Evolutionary conservation across 176 grass and related monocot species (phyloP).

Genomic region (Tillandsia fasciculata): DNA sequence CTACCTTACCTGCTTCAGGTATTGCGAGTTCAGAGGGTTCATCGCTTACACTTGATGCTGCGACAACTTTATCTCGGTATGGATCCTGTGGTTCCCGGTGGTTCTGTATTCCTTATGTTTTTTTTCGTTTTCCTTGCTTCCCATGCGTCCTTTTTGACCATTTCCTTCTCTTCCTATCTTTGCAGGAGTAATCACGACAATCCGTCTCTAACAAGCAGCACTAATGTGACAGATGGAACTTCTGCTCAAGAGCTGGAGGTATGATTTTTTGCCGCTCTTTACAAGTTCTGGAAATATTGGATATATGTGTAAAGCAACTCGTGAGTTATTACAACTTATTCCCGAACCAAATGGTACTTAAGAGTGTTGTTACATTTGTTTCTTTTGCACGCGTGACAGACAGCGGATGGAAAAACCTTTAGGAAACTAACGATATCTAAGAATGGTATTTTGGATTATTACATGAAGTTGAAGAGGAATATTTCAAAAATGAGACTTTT

Average conservation of each 20-base stretch:
- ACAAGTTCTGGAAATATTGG: neutral
- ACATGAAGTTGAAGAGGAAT: too few species aligned
- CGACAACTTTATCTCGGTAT: slow-evolving; percentile 3
- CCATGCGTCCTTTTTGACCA: neutral
- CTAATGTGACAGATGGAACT: slow-evolving; percentile 38
- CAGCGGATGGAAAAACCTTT: too few species aligned
- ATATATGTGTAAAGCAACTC: slow-evolving; percentile 7
- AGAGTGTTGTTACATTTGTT: too few species aligned
- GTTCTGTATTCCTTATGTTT: neutral
- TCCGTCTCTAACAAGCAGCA: slow-evolving; percentile 15
- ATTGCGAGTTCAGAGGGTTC: slow-evolving; percentile 17
- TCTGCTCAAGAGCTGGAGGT: slow-evolving; percentile 82
- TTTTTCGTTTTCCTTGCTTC: slow-evolving; percentile 13
- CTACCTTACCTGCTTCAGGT: slow-evolving; percentile 12
- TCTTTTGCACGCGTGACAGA: too few species aligned
- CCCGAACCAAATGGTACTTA: too few species aligned
- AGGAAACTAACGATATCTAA: too few species aligned
- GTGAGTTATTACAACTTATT: neutral
- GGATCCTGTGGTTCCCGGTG: neutral
- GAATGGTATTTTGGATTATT: too few species aligned
- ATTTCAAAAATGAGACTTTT: too few species aligned
- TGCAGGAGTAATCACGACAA: slow-evolving; percentile 50
- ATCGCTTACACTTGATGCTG: slow-evolving; percentile 27
- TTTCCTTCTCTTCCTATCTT: neutral
- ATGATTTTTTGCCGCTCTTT: slow-evolving; percentile 11